phyloP scores from a whole-genome alignment of 129 eudicot genomes.

The Flaveria trinervia region DNA sequence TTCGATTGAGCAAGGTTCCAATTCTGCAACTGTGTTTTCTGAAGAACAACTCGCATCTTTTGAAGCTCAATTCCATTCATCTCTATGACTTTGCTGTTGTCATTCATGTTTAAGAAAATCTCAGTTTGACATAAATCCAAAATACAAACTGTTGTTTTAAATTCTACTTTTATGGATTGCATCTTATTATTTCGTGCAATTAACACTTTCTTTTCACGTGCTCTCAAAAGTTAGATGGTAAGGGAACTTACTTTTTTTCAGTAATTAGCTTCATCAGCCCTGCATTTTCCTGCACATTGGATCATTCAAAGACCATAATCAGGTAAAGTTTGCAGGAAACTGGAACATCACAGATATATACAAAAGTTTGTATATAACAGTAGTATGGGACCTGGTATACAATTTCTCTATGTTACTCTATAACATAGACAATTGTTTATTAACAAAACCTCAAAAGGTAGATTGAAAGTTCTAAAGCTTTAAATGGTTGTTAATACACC shows the following conservation, averaged over 20 bases:
- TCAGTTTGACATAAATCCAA: neutral
- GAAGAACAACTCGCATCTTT: constrained; percentile 53
- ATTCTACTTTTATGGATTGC: no score
- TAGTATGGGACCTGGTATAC: no score
- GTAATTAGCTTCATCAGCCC: constrained; percentile 58
- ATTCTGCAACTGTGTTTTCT: constrained; percentile 78
- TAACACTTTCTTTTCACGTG: neutral
- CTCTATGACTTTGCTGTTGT: constrained; percentile 68
- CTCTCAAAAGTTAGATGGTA: neutral
- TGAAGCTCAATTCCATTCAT: constrained; percentile 67
- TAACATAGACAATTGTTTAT: neutral
- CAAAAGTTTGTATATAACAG: no score
- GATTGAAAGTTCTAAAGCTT: neutral
- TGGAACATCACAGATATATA: no score
- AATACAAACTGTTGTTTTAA: neutral
- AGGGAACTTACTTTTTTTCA: constrained; percentile 60
- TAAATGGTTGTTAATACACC: neutral
- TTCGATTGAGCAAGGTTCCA: constrained; percentile 83
- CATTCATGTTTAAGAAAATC: constrained; percentile 10
- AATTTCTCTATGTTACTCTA: no score
- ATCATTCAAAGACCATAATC: constrained; percentile 15
- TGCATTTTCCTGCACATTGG: constrained; percentile 63
- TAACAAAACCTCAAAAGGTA: neutral
- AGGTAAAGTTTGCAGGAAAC: neutral
- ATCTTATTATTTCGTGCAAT: no score